A percentile compares a stretch with the other conserved stretches of the same genome.
Conservation (phyloP, 352 stramenopile species). For the Pythium dissimile region DNA sequence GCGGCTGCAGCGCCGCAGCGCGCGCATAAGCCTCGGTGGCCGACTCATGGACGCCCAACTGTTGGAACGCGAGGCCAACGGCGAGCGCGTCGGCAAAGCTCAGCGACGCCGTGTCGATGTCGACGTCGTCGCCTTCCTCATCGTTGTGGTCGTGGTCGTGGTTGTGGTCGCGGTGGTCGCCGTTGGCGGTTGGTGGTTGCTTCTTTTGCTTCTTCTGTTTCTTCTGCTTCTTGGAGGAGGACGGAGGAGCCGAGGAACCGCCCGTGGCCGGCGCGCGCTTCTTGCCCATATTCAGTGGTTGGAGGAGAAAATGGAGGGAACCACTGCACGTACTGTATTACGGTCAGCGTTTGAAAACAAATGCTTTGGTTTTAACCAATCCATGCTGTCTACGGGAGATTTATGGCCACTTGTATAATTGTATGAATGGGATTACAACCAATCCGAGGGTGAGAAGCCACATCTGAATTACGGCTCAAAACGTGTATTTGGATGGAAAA, state of each 20-base stretch:
- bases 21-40: conserved; percentile 39
- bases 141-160: conserved; percentile 28
- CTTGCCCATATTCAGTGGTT: conserved; percentile 24
- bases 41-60: conserved; percentile 49
- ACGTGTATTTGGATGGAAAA: no score
- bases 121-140: conserved; percentile 23
- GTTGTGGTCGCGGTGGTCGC: conserved; percentile 19
- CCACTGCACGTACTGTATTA: no score
- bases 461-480: no score
- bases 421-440: no score
- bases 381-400: no score
- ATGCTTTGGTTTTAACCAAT: no score
- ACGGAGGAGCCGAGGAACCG: not conserved
- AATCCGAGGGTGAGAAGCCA: no score
- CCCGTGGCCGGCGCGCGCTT: not conserved
- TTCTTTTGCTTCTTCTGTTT: conserved; percentile 16
- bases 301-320: no score
- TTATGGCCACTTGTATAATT: no score
- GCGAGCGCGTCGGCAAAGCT: conserved; percentile 56
- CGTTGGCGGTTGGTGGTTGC: conserved; percentile 8
- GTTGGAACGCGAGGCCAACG: conserved; percentile 61
- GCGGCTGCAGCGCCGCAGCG: conserved; percentile 36
- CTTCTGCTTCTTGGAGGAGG: conserved; percentile 9
- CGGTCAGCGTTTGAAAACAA: no score
- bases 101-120: conserved; percentile 30